These are phyloP conservation scores for Penicillium sp. DNA, from an alignment of 2,329 filamentous ascomycete genomes.

Conservation along the genomic window DNA sequence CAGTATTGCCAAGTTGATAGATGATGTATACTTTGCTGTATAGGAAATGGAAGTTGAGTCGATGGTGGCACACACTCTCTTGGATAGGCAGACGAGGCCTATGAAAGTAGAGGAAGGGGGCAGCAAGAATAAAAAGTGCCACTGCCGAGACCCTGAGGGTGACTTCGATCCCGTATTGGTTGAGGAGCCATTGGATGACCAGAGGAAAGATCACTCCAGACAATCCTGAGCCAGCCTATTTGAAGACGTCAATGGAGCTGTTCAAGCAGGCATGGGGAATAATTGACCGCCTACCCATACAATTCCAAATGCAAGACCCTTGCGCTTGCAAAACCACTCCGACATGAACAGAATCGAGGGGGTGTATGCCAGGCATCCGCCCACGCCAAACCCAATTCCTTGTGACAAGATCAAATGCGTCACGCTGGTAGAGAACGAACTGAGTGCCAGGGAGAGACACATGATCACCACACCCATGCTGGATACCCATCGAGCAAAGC, in stretches of 20 bases:
- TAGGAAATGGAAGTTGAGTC: slow-evolving; percentile 34
- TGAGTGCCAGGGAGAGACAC: slow-evolving; percentile 33
- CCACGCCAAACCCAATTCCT: slow-evolving; percentile 42
- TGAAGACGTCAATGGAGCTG: not conserved
- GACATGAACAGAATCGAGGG: slow-evolving; percentile 50
- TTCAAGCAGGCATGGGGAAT: not conserved
- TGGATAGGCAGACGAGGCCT: slow-evolving; percentile 27
- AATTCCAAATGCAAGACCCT: slow-evolving; percentile 52
- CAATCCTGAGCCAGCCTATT: slow-evolving; percentile 31
- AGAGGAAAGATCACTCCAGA: slow-evolving; percentile 33
- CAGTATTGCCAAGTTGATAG: slow-evolving; percentile 40
- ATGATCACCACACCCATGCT: slow-evolving; percentile 38
- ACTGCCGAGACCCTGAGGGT: slow-evolving; percentile 29
- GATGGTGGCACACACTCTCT: slow-evolving; percentile 17
- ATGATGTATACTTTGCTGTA: slow-evolving; percentile 25
- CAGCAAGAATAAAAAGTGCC: slow-evolving; percentile 38
- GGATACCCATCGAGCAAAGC: slow-evolving; percentile 25
- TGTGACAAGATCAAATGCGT: slow-evolving; percentile 42
- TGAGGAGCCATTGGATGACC: slow-evolving; percentile 30
- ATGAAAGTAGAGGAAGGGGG: slow-evolving; percentile 36
- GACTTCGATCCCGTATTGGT: slow-evolving; percentile 25
- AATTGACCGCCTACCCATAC: slow-evolving; percentile 40
- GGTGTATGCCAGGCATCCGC: slow-evolving; percentile 48
- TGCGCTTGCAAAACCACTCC: slow-evolving; percentile 51
- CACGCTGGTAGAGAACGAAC: slow-evolving; percentile 42